phyloP scores from a whole-genome alignment of 352 stramenopile species.

The Phytophthora agathidicida region DNA sequence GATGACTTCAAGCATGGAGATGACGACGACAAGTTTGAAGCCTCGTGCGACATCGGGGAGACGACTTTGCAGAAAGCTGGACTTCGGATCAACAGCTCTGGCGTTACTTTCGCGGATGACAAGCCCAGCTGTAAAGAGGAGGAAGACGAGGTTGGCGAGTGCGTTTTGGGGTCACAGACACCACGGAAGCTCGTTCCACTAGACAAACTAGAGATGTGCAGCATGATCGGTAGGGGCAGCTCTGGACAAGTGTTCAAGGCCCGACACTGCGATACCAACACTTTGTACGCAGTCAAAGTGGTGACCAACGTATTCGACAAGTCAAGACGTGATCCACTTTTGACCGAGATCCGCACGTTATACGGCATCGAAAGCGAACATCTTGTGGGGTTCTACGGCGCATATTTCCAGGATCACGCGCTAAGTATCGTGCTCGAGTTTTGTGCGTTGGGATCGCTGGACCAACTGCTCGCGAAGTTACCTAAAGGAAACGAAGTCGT shows the following conservation, averaged over 20 bases:
- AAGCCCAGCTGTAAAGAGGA: conserved; percentile 23
- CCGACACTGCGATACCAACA: conserved; percentile 37
- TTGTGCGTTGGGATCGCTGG: conserved; percentile 66
- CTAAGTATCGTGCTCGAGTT: conserved; percentile 74
- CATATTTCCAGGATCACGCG: conserved; percentile 77
- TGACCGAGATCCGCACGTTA: conserved; percentile 80
- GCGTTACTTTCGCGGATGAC: conserved; percentile 54
- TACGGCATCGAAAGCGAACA: conserved; percentile 74
- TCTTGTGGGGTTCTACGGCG: conserved; percentile 71
- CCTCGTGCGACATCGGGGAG: conserved; percentile 77
- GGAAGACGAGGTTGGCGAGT: conserved; percentile 23
- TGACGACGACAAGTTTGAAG: conserved; percentile 57
- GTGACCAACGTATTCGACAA: conserved; percentile 85
- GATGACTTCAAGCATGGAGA: conserved; percentile 28
- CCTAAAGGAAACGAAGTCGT: conserved; percentile 26
- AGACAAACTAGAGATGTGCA: conserved; percentile 57
- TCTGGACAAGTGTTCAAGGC: conserved; percentile 72
- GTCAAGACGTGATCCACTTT: conserved; percentile 69
- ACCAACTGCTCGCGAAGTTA: conserved; percentile 33
- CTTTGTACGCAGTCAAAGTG: conserved; percentile 71
- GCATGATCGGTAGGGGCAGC: conserved; percentile 64
- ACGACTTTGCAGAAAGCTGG: conserved; percentile 69
- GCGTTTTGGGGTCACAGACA: conserved; percentile 1
- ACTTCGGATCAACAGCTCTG: conserved; percentile 69
- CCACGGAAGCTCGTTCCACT: conserved; percentile 43